Base-by-base conservation (phyloP, 805 yeast species). In the Nakazawaea ishiwadae region DNA sequence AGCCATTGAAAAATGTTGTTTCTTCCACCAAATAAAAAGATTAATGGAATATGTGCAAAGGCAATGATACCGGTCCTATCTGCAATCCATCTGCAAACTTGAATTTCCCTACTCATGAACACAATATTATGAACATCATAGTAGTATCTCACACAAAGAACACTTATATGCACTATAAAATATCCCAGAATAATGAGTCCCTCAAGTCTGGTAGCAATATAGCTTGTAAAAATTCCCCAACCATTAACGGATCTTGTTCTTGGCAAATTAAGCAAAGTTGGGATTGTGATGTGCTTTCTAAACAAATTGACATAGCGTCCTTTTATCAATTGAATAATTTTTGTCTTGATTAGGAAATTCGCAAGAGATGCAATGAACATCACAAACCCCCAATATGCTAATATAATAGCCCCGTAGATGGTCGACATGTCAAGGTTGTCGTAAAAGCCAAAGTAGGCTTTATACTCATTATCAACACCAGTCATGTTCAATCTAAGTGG, bases 1-100 rank as follows among this genome's bases (percentile, higher is more conserved):
- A 71, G 20, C 57, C 61, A 71, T 36, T 57, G 58, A 41, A 69
- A 53, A 31, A 71, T 55, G 51, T 68, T 70, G 48, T 71, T 71
- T 47, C 76, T 58, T 31, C 78, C 78, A 4, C 73, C 67, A 53
- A 73, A 72, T 31, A 73, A 55, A 14, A 73, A 54, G 31, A 68
- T 46, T 9, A 59, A 47, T 2, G 79, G 77, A 27, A 69, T 55
- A 30, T 52, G 45, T 42, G 69, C 52, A 58, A 60, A 69, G n/a
- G 68, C 48, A 24, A 58, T 50, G 49, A 68, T 56, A 33, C 73
- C 75, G 4, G 71, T 52, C 54, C 77, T 50, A 41, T 55, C 60
- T 5, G 39, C 23, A 8, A 36, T 17, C 18, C 14, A 28, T 28
- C 39, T 27, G 19, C 33, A 16, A 5, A 36, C 24, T 18, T 36